Evolutionary conservation across 2,329 filamentous ascomycete genomes (phyloP), one percentile per base, ranked within the genome.

Genomic region (Aspergillus brasiliensis): DNA sequence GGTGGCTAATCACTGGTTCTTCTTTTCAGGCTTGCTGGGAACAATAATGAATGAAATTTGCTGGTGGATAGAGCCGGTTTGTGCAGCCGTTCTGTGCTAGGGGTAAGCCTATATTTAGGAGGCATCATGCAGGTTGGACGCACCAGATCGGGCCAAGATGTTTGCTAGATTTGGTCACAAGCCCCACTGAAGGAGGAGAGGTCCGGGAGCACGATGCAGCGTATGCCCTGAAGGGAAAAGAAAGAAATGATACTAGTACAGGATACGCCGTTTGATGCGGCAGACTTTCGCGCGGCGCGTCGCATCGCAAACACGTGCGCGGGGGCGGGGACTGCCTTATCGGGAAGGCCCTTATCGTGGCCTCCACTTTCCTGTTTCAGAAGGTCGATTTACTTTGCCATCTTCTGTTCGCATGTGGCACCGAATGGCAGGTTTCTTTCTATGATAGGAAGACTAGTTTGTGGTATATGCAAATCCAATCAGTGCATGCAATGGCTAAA

Each of bases 391-490:
- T 4, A 6, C 17, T 23, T 3, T 19, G 5, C 15, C 19, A 8
- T 19, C 3, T 23, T 10, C 19, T 13, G 23, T 23, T 6, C 23
- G 8, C 11, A 13, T 11, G 5, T 44, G 10, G 40, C 21, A 23
- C 21, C 19, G 15, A 34, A 10, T 17, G 23, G 19, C 44, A 28
- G 7, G 2, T 17, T 42, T 19, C n/a, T 17, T 48, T 10, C 13
- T 8, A 28, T 48, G 10, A 25, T 17, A 17, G 7, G 11, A 42
- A 42, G 8, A 17, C 5, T n/a, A 27, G n/a, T 15, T n/a, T 25
- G 28, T 48, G 46, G 44, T 58, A 62, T 49, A 44, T 46, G 55
- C 37, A 40, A 23, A 54, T 19, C 51, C 44, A 51, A 37, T n/a
- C 34, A 47, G 48, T 13, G 51, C 23, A 23, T 47, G 19, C 47